phyloP scores from a whole-genome alignment of 75 land plant species.

The Chamaecyparis obtusa region DNA sequence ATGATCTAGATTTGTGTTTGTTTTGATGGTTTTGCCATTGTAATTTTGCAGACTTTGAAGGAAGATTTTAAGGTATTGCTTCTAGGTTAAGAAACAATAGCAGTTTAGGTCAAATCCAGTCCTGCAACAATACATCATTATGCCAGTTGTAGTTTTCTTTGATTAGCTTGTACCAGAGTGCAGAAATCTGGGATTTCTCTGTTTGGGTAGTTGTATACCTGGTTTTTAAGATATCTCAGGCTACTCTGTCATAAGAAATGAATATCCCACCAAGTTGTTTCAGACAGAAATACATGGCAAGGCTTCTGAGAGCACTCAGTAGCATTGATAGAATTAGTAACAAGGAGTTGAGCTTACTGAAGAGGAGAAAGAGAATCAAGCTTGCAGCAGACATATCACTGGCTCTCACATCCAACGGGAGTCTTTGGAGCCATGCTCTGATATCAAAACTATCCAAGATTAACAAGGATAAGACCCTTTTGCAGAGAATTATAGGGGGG shows the following conservation, averaged over 20 bases:
- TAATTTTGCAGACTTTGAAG: not conserved
- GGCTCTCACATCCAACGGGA: constrained; percentile 4
- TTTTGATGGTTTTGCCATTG: not conserved
- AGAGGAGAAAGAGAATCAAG: not conserved
- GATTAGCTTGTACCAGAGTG: not conserved
- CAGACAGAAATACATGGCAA: constrained; percentile 1
- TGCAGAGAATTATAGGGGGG: not conserved
- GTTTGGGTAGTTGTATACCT: not conserved
- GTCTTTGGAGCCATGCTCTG: constrained; percentile 7
- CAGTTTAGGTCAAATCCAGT: not conserved
- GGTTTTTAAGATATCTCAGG: not conserved
- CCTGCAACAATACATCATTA: not conserved
- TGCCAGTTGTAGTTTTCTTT: not conserved
- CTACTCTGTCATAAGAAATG: not conserved
- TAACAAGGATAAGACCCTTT: not conserved
- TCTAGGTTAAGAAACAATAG: not conserved
- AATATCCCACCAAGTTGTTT: not conserved
- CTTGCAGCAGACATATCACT: constrained; percentile 11
- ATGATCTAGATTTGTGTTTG: not conserved
- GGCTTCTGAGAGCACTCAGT: constrained; percentile 2
- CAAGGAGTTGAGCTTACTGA: not conserved
- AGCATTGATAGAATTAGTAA: not conserved
- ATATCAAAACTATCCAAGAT: not conserved
- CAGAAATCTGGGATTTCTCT: not conserved
- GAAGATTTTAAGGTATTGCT: not conserved